These are phyloP conservation scores for Rhizophora mangle DNA, from an alignment of 345 rosid genomes.

Conservation along the genomic window DNA sequence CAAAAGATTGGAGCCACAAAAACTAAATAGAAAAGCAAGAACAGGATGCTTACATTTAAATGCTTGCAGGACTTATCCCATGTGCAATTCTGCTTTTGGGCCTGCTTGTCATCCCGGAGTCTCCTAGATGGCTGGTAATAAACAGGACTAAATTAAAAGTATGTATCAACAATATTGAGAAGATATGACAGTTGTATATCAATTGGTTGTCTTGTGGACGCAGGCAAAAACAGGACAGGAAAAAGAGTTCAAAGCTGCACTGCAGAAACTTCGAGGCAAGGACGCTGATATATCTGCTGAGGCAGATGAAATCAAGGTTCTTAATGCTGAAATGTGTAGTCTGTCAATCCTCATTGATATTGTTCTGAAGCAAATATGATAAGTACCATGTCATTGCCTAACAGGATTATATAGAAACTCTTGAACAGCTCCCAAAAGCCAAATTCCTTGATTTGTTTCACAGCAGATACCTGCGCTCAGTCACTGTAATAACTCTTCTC, in stretches of 20 bases:
- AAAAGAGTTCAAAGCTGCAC: slow-evolving; percentile 60
- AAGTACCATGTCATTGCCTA: slow-evolving; percentile 16
- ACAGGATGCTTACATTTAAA: slow-evolving; percentile 15
- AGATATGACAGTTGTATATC: background rate
- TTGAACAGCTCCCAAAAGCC: slow-evolving; percentile 66
- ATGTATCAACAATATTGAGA: background rate
- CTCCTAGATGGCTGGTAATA: slow-evolving; percentile 90
- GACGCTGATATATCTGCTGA: slow-evolving; percentile 67
- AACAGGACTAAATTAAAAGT: background rate
- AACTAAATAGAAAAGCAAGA: background rate
- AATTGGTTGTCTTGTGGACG: slow-evolving; percentile 2
- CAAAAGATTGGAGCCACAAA: background rate
- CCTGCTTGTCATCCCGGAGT: slow-evolving; percentile 75
- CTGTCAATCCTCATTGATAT: background rate
- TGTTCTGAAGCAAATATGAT: background rate
- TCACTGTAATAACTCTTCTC: slow-evolving; percentile 45
- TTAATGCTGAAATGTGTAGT: slow-evolving; percentile 2
- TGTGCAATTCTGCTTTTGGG: slow-evolving; percentile 65
- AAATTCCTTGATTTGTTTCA: slow-evolving; percentile 62
- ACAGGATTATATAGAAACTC: slow-evolving; percentile 80
- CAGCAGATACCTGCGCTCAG: slow-evolving; percentile 70
- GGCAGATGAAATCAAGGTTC: slow-evolving; percentile 74
- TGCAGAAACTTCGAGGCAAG: slow-evolving; percentile 80
- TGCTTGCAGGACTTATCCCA: slow-evolving; percentile 67
- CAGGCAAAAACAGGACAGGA: slow-evolving; percentile 72